A percentile compares a stretch with the other conserved stretches of the same genome.
These are phyloP conservation scores for Mycosphaerelloides madeirae DNA, from an alignment of 2,329 filamentous ascomycete genomes.

Conservation along the genomic window DNA sequence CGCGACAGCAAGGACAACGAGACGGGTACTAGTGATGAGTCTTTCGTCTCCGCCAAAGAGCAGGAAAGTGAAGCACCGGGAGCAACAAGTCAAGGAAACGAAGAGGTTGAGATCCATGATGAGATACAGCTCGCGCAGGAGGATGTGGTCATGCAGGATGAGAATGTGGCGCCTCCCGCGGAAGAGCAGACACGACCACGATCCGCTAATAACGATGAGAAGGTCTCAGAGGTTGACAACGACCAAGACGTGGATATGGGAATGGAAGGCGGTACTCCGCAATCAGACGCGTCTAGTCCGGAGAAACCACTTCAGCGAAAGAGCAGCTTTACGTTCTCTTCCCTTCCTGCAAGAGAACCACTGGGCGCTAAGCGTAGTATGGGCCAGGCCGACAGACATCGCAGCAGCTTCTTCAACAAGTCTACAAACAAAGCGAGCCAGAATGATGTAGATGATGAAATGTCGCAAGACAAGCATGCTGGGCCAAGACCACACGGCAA, in stretches of 20 bases:
- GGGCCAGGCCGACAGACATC: conserved; percentile 62
- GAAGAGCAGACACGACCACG: conserved; percentile 16
- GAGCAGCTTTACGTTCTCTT: conserved; percentile 91
- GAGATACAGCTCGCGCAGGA: conserved; percentile 12
- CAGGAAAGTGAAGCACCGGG: conserved; percentile 27
- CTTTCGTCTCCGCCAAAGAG: conserved; percentile 48
- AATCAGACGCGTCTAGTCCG: conserved; percentile 57
- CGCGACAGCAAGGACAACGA: conserved; percentile 22
- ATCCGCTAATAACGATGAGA: conserved; percentile 12
- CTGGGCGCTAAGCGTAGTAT: conserved; percentile 79
- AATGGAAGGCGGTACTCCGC: conserved; percentile 39
- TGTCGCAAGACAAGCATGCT: conserved; percentile 38
- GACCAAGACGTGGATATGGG: conserved; percentile 35
- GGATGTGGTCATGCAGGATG: conserved; percentile 27
- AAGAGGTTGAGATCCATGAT: conserved; percentile 14
- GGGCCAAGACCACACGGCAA: conserved; percentile 64
- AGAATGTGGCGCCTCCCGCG: conserved; percentile 10
- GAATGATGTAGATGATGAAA: conserved; percentile 52
- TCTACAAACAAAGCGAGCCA: conserved; percentile 66
- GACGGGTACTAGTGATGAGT: conserved; percentile 35
- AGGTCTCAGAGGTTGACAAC: conserved; percentile 25
- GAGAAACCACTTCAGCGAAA: conserved; percentile 76
- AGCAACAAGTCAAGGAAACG: conserved; percentile 13
- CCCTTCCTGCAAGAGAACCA: conserved; percentile 84
- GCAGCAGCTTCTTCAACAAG: conserved; percentile 68